phyloP scores from a whole-genome alignment of 345 rosid species.

The Populus davidiana region DNA sequence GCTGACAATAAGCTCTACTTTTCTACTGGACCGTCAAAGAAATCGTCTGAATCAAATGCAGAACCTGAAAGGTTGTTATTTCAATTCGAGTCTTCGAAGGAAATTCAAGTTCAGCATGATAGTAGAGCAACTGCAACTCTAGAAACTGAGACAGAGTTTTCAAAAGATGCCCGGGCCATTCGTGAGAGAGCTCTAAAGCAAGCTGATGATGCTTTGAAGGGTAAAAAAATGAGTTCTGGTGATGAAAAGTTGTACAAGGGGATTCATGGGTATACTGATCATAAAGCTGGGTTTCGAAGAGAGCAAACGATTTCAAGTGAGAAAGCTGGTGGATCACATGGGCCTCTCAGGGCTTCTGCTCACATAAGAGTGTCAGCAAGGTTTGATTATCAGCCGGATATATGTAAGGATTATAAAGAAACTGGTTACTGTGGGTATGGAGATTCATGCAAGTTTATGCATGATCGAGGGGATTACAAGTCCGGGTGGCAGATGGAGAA shows the following conservation, averaged over 20 bases:
- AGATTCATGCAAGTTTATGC: constrained; percentile 86
- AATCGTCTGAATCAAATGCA: constrained; percentile 26
- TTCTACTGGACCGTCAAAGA: constrained; percentile 60
- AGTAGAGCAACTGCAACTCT: constrained; percentile 75
- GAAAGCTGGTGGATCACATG: constrained; percentile 92
- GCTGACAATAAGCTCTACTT: constrained; percentile 61
- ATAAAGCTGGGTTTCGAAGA: constrained; percentile 87
- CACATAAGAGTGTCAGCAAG: constrained; percentile 86
- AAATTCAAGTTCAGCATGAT: constrained; percentile 82
- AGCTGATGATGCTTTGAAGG: constrained; percentile 65
- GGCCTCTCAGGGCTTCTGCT: constrained; percentile 92
- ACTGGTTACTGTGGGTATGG: constrained; percentile 95
- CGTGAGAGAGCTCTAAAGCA: constrained; percentile 74
- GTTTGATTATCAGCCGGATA: constrained; percentile 89
- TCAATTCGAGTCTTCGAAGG: constrained; percentile 79
- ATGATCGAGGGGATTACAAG: constrained; percentile 89
- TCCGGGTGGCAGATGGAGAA: constrained; percentile 91
- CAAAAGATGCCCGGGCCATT: constrained; percentile 73
- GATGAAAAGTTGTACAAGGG: constrained; percentile 73
- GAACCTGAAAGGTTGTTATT: constrained; percentile 44
- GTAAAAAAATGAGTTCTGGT: constrained; percentile 42
- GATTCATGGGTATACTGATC: constrained; percentile 77
- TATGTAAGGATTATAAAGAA: constrained; percentile 90
- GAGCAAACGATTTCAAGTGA: constrained; percentile 84
- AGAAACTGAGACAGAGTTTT: constrained; percentile 86